Conservation (phyloP, 228 moss, liverwort and hornwort genomes). For the Sphagnum magellanicum region DNA sequence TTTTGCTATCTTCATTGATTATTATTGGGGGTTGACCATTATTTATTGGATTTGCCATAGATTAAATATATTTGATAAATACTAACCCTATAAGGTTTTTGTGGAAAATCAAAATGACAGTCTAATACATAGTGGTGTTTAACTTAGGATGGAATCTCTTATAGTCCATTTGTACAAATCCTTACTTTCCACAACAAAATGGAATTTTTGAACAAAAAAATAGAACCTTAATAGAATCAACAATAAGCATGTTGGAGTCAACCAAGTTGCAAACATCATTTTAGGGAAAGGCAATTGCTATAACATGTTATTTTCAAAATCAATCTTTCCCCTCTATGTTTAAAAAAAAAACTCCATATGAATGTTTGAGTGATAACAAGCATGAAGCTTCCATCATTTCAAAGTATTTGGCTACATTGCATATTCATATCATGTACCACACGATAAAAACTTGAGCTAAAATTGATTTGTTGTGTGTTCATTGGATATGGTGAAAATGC, state of each 20-base stretch:
- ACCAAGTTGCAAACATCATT: not conserved
- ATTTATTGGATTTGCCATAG: too few relatives aligned
- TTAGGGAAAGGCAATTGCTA: constrained; percentile 6
- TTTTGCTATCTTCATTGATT: too few relatives aligned
- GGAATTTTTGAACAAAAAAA: constrained; percentile 3
- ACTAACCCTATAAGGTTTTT: too few relatives aligned
- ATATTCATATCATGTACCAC: constrained; percentile 2
- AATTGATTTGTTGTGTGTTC: not conserved
- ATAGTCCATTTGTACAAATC: too few relatives aligned
- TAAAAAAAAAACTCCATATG: too few relatives aligned
- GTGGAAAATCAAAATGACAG: too few relatives aligned
- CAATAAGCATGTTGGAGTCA: not conserved
- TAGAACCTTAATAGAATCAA: not conserved
- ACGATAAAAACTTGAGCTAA: not conserved
- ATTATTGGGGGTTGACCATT: too few relatives aligned
- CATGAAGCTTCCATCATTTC: too few relatives aligned
- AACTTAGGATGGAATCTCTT: too few relatives aligned
- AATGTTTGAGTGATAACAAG: too few relatives aligned
- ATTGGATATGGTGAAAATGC: constrained; percentile 4
- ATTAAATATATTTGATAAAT: too few relatives aligned
- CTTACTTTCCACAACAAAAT: not conserved
- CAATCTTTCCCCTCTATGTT: not conserved
- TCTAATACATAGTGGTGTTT: too few relatives aligned
- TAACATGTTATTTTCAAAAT: not conserved
- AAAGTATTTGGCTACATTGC: constrained; percentile 1